Percentiles rank a stretch among this genome's conserved stretches.
These are phyloP conservation scores for Cornus suecica DNA, from an alignment of 148 eudicot species.

Conservation along the genomic window DNA sequence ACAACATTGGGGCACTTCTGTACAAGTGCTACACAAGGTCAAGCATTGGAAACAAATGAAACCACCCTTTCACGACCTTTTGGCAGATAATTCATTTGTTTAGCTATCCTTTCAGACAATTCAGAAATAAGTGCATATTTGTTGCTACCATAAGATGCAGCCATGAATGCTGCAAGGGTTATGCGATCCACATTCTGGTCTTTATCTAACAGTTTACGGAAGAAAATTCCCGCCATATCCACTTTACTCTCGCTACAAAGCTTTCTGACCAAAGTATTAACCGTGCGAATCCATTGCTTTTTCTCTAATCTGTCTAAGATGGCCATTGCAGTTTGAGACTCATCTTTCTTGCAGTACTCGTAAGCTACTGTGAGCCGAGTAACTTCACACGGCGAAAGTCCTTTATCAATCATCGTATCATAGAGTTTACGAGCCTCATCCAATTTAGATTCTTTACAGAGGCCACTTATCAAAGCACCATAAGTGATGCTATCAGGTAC, in stretches of 20 bases:
- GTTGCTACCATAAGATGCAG: conserved; percentile 66
- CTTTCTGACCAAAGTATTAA: conserved; percentile 70
- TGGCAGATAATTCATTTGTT: conserved; percentile 23
- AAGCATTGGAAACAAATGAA: no score
- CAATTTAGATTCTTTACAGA: conserved; percentile 68
- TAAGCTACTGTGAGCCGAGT: conserved; percentile 78
- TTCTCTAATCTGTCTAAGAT: conserved; percentile 67
- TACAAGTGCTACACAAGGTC: no score
- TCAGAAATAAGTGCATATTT: conserved; percentile 69
- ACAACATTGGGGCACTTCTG: no score
- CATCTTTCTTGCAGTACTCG: conserved; percentile 64
- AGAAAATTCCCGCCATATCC: conserved; percentile 60
- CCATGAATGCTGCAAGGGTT: conserved; percentile 70
- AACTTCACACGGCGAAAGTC: conserved; percentile 60
- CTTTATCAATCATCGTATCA: conserved; percentile 58
- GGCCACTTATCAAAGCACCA: conserved; percentile 81
- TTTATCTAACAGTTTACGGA: conserved; percentile 60
- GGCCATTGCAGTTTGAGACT: conserved; percentile 35
- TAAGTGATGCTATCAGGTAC: conserved; percentile 71
- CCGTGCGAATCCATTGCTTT: conserved; percentile 71
- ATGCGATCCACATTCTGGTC: conserved; percentile 55
- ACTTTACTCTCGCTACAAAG: conserved; percentile 81
- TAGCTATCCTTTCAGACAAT: conserved; percentile 48
- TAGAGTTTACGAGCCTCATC: conserved; percentile 69
- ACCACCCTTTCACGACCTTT: no score